These are phyloP conservation scores for Pogostemon cablin DNA, from an alignment of 257 asterid species.

Conservation along the genomic window DNA sequence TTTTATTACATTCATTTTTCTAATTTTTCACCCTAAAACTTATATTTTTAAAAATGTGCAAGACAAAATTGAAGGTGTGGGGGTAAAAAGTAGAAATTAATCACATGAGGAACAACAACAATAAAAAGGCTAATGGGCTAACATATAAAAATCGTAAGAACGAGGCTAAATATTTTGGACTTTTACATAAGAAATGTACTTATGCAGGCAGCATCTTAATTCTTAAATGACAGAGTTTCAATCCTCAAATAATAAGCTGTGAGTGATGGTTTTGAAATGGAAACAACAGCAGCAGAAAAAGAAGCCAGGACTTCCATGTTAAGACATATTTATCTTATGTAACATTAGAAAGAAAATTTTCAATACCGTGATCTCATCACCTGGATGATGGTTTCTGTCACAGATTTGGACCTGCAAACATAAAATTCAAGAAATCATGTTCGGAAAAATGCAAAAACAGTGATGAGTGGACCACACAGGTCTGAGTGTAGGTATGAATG, in stretches of 20 bases:
- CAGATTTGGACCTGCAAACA: conserved; percentile 84
- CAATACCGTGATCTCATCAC: conserved; percentile 82
- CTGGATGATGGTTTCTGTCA: conserved; percentile 92
- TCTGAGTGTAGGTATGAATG: conserved; percentile 3
- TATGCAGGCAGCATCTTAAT: neutral
- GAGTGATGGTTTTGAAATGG: neutral
- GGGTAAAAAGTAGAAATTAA: too few species aligned
- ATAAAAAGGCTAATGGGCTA: too few species aligned
- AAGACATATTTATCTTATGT: neutral
- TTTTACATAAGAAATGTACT: too few species aligned
- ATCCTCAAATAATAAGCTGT: neutral
- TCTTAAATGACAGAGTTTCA: neutral
- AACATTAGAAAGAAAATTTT: neutral
- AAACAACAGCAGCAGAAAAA: neutral
- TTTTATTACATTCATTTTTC: too few species aligned
- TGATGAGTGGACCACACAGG: neutral
- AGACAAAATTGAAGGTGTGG: too few species aligned
- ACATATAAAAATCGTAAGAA: too few species aligned
- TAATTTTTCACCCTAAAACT: too few species aligned
- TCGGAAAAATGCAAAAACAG: conserved; percentile 11
- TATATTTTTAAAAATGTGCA: too few species aligned
- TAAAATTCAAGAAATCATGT: conserved; percentile 29
- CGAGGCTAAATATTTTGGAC: too few species aligned
- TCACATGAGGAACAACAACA: too few species aligned
- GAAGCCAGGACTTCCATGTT: conserved; percentile 4